phyloP scores from a whole-genome alignment of 305 asterid genomes.

The Plantago rigida region DNA sequence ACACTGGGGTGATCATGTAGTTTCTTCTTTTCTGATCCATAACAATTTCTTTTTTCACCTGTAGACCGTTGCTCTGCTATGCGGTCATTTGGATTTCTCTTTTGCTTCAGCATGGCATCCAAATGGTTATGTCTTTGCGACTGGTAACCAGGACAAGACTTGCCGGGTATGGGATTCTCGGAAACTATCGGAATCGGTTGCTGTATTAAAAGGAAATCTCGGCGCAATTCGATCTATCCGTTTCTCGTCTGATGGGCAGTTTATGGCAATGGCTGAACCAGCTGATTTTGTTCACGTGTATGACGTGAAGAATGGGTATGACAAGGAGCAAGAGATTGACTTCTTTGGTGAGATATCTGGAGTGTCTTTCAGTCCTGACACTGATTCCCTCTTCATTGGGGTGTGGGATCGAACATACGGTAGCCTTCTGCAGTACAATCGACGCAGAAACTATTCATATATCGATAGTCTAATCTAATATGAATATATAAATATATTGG shows the following conservation, averaged over 20 bases:
- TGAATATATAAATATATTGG: too few relatives aligned
- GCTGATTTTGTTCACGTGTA: slow-evolving; percentile 67
- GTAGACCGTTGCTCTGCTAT: slow-evolving; percentile 38
- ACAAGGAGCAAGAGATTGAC: slow-evolving; percentile 61
- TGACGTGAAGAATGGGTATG: slow-evolving; percentile 46
- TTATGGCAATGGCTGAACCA: slow-evolving; percentile 64
- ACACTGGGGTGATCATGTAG: neutral
- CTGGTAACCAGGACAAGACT: slow-evolving; percentile 73
- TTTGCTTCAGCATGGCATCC: slow-evolving; percentile 83
- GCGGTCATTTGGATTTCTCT: slow-evolving; percentile 58
- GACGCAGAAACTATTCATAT: slow-evolving; percentile 45
- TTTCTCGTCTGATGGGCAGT: slow-evolving; percentile 61
- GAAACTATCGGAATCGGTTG: slow-evolving; percentile 50
- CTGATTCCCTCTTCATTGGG: slow-evolving; percentile 59
- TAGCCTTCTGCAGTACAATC: slow-evolving; percentile 57
- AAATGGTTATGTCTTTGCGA: slow-evolving; percentile 54
- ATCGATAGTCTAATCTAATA: slow-evolving; percentile 24
- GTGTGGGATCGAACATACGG: slow-evolving; percentile 71
- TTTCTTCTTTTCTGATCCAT: neutral
- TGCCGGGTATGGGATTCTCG: slow-evolving; percentile 70
- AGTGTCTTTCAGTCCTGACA: slow-evolving; percentile 62
- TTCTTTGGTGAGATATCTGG: slow-evolving; percentile 74
- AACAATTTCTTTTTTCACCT: slow-evolving; percentile 1
- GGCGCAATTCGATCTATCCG: slow-evolving; percentile 71
- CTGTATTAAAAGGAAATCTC: slow-evolving; percentile 54